Evolutionary conservation across 345 rosid genomes (phyloP).

Genomic region (Isatis tinctoria): DNA sequence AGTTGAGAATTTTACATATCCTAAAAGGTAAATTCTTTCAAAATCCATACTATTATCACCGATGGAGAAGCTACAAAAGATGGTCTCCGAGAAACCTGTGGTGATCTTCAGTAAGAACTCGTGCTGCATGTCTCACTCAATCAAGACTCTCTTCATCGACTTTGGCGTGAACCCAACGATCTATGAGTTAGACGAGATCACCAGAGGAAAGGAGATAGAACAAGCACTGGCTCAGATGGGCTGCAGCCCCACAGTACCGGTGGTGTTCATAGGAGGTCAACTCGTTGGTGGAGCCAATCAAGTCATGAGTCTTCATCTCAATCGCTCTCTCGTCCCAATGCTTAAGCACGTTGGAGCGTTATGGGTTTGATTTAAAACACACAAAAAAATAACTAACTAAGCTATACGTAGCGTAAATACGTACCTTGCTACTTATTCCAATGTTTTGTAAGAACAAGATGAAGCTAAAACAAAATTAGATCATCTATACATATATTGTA

Average conservation of each 20-base stretch:
- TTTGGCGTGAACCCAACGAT: slow-evolving; percentile 66
- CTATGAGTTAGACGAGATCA: slow-evolving; percentile 60
- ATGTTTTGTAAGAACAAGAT: background rate
- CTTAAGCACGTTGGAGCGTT: slow-evolving; percentile 64
- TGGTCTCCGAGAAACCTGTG: slow-evolving; percentile 66
- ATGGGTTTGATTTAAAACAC: slow-evolving; percentile 43
- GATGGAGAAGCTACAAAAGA: slow-evolving; percentile 52
- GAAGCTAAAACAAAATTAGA: background rate
- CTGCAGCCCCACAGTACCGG: slow-evolving; percentile 55
- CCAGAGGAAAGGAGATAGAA: slow-evolving; percentile 61
- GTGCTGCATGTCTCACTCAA: slow-evolving; percentile 68
- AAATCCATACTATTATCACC: background rate
- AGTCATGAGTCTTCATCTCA: slow-evolving; percentile 77
- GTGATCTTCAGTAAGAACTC: slow-evolving; percentile 75
- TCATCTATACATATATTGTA: background rate
- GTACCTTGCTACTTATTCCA: background rate
- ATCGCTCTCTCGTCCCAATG: slow-evolving; percentile 57
- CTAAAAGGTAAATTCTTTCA: background rate
- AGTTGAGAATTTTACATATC: background rate
- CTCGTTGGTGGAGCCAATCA: slow-evolving; percentile 76
- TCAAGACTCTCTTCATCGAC: slow-evolving; percentile 57
- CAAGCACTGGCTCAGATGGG: slow-evolving; percentile 62
- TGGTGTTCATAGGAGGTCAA: slow-evolving; percentile 69
- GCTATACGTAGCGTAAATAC: background rate
- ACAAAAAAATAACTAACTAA: background rate